A percentile compares a stretch with the other conserved stretches of the same genome.
phyloP scores from a whole-genome alignment of 192 early-diverging fungal species.

The Umbelopsis isabellina region DNA sequence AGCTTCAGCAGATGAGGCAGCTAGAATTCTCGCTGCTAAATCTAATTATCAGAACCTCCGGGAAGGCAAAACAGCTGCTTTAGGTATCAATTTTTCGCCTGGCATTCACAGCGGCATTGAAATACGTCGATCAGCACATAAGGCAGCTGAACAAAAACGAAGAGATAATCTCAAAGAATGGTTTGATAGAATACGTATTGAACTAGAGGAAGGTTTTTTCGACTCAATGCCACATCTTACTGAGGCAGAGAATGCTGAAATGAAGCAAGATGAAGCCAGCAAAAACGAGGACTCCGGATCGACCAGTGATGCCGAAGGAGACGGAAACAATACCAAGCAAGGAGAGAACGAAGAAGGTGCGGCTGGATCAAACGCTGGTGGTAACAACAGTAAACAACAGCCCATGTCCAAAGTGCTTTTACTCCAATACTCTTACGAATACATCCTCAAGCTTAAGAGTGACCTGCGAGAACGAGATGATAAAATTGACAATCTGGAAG shows the following conservation, averaged over 20 bases:
- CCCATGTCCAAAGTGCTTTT: slow-evolving; percentile 40
- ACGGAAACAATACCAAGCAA: neutral
- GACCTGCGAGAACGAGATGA: slow-evolving; percentile 27
- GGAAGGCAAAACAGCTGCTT: slow-evolving; percentile 80
- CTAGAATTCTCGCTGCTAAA: slow-evolving; percentile 51
- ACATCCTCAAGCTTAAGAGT: slow-evolving; percentile 30
- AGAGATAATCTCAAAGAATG: slow-evolving; percentile 90
- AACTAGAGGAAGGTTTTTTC: slow-evolving; percentile 64
- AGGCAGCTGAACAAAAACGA: slow-evolving; percentile 95
- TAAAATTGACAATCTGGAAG: slow-evolving; percentile 22
- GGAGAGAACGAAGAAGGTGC: neutral
- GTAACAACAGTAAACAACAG: slow-evolving; percentile 11
- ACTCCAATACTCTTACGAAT: slow-evolving; percentile 41
- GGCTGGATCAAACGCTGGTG: neutral
- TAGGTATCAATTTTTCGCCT: slow-evolving; percentile 75
- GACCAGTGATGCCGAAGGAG: no score
- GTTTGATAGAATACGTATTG: slow-evolving; percentile 77
- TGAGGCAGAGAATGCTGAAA: slow-evolving; percentile 24
- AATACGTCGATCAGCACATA: slow-evolving; percentile 85
- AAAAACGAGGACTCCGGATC: neutral
- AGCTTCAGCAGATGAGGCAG: slow-evolving; percentile 28
- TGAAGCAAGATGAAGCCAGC: neutral
- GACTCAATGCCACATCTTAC: slow-evolving; percentile 29
- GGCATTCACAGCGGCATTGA: slow-evolving; percentile 83
- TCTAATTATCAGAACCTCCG: slow-evolving; percentile 87